A percentile compares a stretch with the other conserved stretches of the same genome.
Evolutionary conservation across 2,329 filamentous ascomycete genomes (phyloP).

Genomic region (Diaporthe vexans): DNA sequence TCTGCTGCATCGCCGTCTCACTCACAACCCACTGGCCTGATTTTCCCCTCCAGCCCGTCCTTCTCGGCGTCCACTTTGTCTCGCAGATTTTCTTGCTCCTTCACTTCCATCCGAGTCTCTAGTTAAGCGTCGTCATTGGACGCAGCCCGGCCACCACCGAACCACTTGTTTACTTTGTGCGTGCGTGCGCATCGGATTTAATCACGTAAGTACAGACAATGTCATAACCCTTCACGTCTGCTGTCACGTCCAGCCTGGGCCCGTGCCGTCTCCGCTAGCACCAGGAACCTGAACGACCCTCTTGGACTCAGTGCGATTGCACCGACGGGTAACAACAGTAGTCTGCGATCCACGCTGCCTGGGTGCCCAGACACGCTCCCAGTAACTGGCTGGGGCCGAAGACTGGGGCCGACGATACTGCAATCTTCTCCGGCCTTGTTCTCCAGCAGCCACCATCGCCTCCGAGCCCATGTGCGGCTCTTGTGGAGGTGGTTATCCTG

Average conservation of each 20-base stretch:
- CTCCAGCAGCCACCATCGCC: conserved; percentile 6
- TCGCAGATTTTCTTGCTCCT: conserved; percentile 26
- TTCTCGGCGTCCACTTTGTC: conserved; percentile 25
- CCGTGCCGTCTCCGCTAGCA: background rate
- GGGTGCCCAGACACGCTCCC: conserved; percentile 17
- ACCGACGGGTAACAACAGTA: conserved; percentile 16
- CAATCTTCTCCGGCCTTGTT: conserved; percentile 21
- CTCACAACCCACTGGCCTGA: conserved; percentile 25
- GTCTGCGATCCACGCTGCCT: conserved; percentile 5
- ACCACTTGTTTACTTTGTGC: conserved; percentile 26
- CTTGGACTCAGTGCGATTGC: background rate
- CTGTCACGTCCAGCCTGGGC: conserved; percentile 3
- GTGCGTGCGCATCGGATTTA: background rate
- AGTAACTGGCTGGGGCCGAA: conserved; percentile 25
- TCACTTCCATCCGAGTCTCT: conserved; percentile 1
- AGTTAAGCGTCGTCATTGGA: conserved; percentile 27
- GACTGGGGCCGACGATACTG: conserved; percentile 26
- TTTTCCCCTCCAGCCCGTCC: conserved; percentile 9
- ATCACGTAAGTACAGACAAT: conserved; percentile 26
- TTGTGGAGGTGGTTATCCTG: background rate
- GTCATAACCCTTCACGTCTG: background rate
- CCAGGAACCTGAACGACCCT: background rate
- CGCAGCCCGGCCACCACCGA: background rate
- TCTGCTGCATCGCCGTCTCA: conserved; percentile 37
- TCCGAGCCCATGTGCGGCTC: background rate